Conservation (phyloP, 225 moss, liverwort and hornwort species). For the Physcomitrellopsis africana region DNA sequence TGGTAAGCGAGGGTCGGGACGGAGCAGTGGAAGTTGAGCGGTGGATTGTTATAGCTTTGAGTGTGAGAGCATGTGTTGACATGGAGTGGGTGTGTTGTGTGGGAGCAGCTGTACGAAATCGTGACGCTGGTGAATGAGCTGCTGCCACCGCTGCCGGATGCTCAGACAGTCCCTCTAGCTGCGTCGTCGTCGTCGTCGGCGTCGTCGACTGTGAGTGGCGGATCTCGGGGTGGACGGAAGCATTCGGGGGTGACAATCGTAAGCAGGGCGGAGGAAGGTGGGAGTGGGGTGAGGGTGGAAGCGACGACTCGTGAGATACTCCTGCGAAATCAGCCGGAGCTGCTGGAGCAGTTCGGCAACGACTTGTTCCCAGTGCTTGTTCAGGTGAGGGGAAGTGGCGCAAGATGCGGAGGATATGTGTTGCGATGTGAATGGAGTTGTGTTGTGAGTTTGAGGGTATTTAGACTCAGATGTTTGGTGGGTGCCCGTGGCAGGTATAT, state of each 20-base stretch:
- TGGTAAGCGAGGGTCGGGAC: too few species aligned
- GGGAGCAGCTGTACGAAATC: constrained; percentile 62
- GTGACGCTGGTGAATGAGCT: constrained; percentile 96
- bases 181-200: constrained; percentile 33
- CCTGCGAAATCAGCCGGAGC: constrained; percentile 79
- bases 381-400: constrained; percentile 60
- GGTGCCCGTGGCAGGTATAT: constrained; percentile 68
- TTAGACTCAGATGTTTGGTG: background rate
- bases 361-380: constrained; percentile 91
- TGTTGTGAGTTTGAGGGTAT: background rate
- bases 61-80: too few species aligned
- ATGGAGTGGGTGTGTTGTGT: constrained; percentile 3
- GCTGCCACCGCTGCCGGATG: constrained; percentile 81
- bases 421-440: background rate
- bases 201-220: constrained; percentile 55
- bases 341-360: constrained; percentile 88
- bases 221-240: constrained; percentile 74
- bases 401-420: too few species aligned
- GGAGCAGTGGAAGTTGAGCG: background rate
- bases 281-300: constrained; percentile 39
- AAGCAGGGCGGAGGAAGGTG: constrained; percentile 66
- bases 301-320: constrained; percentile 75
- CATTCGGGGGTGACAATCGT: constrained; percentile 59
- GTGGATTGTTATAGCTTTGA: background rate
- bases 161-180: constrained; percentile 47